Evolutionary conservation across 2,329 filamentous ascomycete genomes (phyloP).

Genomic region (Colletotrichum sp.): DNA sequence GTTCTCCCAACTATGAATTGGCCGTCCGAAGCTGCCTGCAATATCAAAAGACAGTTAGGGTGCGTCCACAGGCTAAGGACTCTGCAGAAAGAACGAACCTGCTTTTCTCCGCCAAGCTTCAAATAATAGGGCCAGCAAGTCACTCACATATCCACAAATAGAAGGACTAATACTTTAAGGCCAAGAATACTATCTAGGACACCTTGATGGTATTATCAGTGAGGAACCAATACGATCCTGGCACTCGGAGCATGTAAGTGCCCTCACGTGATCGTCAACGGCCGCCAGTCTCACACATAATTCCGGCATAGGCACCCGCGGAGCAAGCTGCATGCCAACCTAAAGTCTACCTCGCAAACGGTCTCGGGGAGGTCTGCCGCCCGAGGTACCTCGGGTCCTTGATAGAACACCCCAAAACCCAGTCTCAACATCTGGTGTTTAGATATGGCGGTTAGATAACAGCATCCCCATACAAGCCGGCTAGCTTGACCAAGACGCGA

Average conservation of each 20-base stretch:
- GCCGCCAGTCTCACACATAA: not conserved
- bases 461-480: not conserved
- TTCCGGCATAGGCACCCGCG: not conserved
- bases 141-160: not conserved
- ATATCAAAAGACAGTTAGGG: not conserved
- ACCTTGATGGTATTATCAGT: not conserved
- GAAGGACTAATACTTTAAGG: not conserved
- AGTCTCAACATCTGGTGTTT: not conserved
- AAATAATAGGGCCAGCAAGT: not conserved
- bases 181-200: not conserved
- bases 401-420: not conserved
- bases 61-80: not conserved
- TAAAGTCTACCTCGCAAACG: not conserved
- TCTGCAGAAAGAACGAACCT: not conserved
- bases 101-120: not conserved
- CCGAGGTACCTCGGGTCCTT: not conserved
- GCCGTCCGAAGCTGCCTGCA: not conserved
- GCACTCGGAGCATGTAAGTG: not conserved
- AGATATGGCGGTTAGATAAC: not conserved
- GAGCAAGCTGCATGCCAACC: not conserved
- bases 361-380: not conserved
- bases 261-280: not conserved
- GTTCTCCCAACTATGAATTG: not conserved
- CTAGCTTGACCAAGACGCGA: not conserved
- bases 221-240: not conserved